Percentiles rank a stretch among this genome's conserved stretches.
phyloP scores from a whole-genome alignment of 306 rosid species.

The Alnus glutinosa region DNA sequence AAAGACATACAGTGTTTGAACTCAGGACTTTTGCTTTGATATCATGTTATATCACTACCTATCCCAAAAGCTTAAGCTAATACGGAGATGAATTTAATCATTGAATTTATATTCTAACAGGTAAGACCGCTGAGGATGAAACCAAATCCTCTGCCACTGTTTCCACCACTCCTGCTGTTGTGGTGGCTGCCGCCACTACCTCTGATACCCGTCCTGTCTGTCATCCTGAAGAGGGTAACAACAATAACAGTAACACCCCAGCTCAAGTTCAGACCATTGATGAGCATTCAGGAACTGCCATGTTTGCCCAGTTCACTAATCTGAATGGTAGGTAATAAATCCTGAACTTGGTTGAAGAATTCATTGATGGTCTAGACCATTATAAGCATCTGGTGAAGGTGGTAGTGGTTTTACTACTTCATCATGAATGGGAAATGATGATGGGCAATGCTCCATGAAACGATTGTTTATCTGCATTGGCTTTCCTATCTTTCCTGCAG shows the following conservation, averaged over 20 bases:
- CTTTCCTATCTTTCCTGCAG: neutral
- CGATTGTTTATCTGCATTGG: conserved; percentile 4
- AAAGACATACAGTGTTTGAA: too few species aligned
- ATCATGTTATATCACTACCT: too few species aligned
- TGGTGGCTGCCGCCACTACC: conserved; percentile 4
- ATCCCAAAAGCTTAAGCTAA: too few species aligned
- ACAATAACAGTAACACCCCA: conserved; percentile 6
- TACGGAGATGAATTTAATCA: too few species aligned
- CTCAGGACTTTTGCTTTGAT: too few species aligned
- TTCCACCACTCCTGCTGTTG: conserved; percentile 13
- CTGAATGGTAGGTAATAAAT: conserved; percentile 68
- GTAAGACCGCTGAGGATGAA: conserved; percentile 33
- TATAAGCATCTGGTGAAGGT: conserved; percentile 14
- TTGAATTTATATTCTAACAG: too few species aligned
- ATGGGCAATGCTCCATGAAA: conserved; percentile 6
- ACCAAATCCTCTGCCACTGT: conserved; percentile 22
- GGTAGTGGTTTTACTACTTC: conserved; percentile 4
- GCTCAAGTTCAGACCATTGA: conserved; percentile 34
- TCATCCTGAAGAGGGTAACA: conserved; percentile 21
- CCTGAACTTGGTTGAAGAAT: neutral
- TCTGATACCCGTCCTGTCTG: conserved; percentile 8
- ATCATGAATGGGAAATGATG: conserved; percentile 2
- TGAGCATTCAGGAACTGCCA: conserved; percentile 71
- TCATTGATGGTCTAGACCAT: conserved; percentile 1
- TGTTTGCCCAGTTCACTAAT: conserved; percentile 63